Conservation (phyloP, 805 yeast genomes). For the Suhomyces sp. region DNA sequence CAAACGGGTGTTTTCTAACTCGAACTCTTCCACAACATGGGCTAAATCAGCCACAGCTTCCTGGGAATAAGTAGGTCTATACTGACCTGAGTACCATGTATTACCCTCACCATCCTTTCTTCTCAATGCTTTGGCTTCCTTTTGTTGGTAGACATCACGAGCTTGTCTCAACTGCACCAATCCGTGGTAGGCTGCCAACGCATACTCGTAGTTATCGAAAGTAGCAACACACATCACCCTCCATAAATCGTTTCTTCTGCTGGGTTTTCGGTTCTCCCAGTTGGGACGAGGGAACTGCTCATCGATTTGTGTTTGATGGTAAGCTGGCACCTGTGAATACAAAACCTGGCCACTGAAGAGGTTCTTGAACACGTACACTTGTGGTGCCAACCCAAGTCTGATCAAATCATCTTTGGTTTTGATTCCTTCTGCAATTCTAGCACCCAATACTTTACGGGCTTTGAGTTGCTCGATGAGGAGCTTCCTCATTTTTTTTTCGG, state of each 20-base stretch:
- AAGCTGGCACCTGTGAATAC: slow-evolving; percentile 80
- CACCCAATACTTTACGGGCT: slow-evolving; percentile 42
- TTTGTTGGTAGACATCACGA: slow-evolving; percentile 62
- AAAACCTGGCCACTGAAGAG: slow-evolving; percentile 86
- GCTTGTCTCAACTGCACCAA: slow-evolving; percentile 70
- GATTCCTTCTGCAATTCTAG: slow-evolving; percentile 40
- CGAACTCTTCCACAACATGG: slow-evolving; percentile 64
- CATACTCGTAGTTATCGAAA: slow-evolving; percentile 56
- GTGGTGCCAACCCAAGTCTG: slow-evolving; percentile 71
- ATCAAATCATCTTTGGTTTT: slow-evolving; percentile 34
- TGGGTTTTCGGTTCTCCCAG: slow-evolving; percentile 85
- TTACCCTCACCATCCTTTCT: slow-evolving; percentile 74
- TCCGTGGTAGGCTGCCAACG: slow-evolving; percentile 72
- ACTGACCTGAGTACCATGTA: slow-evolving; percentile 85
- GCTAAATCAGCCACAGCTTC: slow-evolving; percentile 87
- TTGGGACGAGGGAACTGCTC: slow-evolving; percentile 77
- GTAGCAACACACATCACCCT: slow-evolving; percentile 83
- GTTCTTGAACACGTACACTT: slow-evolving; percentile 79
- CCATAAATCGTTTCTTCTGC: slow-evolving; percentile 84
- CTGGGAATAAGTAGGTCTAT: slow-evolving; percentile 85
- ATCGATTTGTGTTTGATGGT: slow-evolving; percentile 58
- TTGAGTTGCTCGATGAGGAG: slow-evolving; percentile 45
- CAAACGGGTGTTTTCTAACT: slow-evolving; percentile 48
- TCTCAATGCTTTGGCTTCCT: slow-evolving; percentile 66
- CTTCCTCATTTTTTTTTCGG: slow-evolving; percentile 49